phyloP scores from a whole-genome alignment of 2,329 filamentous ascomycete genomes.

The Sporothrix curviconia region DNA sequence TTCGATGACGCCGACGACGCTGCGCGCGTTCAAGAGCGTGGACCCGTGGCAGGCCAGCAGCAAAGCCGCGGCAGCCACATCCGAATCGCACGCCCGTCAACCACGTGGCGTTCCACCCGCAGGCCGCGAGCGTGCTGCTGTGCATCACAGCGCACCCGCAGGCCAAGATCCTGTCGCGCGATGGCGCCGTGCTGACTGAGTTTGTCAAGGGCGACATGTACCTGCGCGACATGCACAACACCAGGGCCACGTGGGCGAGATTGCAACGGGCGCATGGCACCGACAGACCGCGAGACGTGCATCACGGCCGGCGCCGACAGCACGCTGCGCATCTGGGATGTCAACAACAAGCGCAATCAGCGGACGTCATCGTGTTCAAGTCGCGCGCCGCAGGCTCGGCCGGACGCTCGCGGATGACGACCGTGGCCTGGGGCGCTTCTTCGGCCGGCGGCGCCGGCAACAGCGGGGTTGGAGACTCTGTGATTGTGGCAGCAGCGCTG shows the following conservation, averaged over 20 bases:
- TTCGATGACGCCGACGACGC: conserved; percentile 88
- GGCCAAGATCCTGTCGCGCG: conserved; percentile 79
- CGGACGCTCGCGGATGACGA: conserved; percentile 88
- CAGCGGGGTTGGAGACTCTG: too few relatives aligned
- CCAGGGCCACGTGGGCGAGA: conserved; percentile 88
- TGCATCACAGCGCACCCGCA: conserved; percentile 86
- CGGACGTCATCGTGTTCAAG: conserved; percentile 96
- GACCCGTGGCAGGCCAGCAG: conserved; percentile 79
- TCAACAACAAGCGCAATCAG: conserved; percentile 83
- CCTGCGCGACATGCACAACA: conserved; percentile 92
- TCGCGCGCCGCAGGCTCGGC: conserved; percentile 82
- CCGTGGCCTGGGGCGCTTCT: conserved; percentile 76
- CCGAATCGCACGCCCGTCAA: conserved; percentile 86
- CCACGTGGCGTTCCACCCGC: conserved; percentile 77
- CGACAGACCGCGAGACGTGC: conserved; percentile 78
- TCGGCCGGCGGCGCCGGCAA: conserved; percentile 69
- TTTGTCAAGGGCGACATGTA: conserved; percentile 99
- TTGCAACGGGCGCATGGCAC: conserved; percentile 86
- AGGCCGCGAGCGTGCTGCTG: conserved; percentile 72
- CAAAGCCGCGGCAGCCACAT: conserved; percentile 54
- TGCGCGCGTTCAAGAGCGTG: conserved; percentile 86
- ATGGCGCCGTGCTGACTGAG: conserved; percentile 78
- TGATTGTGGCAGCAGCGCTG: conserved; percentile 75
- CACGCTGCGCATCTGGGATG: conserved; percentile 92
- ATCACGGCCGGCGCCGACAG: conserved; percentile 92